Conservation (phyloP, 768 basidiomycete genomes). For the Tylopilus rubrobrunneus region DNA sequence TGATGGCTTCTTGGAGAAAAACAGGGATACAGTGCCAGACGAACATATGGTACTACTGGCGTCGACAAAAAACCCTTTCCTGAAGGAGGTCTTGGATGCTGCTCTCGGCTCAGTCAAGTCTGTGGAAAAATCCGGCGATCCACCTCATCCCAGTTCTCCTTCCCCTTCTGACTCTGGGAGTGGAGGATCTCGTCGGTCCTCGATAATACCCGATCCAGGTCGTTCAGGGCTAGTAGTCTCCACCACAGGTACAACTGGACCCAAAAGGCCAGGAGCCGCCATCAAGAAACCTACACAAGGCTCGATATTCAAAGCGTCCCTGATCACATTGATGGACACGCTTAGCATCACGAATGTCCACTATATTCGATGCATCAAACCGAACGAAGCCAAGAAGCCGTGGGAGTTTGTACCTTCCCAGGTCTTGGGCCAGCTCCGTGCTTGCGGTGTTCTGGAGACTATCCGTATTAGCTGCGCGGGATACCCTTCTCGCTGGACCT, state of each 20-base stretch:
- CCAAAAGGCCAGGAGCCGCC: slow-evolving; percentile 63
- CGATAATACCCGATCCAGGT: slow-evolving; percentile 85
- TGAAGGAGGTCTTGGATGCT: slow-evolving; percentile 91
- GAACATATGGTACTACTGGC: slow-evolving; percentile 92
- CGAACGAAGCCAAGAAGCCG: slow-evolving; percentile 92
- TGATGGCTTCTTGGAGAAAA: slow-evolving; percentile 98
- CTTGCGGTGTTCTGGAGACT: slow-evolving; percentile 98
- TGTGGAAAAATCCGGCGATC: slow-evolving; percentile 43
- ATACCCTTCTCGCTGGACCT: slow-evolving; percentile 97
- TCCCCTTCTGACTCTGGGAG: slow-evolving; percentile 76
- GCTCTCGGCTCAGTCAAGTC: slow-evolving; percentile 73
- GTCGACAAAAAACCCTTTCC: slow-evolving; percentile 83
- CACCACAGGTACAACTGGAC: slow-evolving; percentile 34
- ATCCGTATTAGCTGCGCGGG: slow-evolving; percentile 99
- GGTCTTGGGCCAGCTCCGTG: slow-evolving; percentile 89
- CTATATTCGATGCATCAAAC: slow-evolving; percentile 99
- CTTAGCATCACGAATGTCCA: slow-evolving; percentile 97
- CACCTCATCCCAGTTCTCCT: slow-evolving; percentile 69
- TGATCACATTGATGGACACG: slow-evolving; percentile 95
- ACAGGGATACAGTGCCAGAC: slow-evolving; percentile 97
- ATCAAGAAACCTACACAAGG: slow-evolving; percentile 95
- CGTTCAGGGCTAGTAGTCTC: slow-evolving; percentile 66
- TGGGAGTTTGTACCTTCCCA: slow-evolving; percentile 98
- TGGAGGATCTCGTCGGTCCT: slow-evolving; percentile 73
- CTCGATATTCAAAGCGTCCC: slow-evolving; percentile 95